A percentile compares a stretch with the other conserved stretches of the same genome.
Evolutionary conservation across 495 filamentous ascomycete species (phyloP).

Genomic region (Terfezia claveryi): DNA sequence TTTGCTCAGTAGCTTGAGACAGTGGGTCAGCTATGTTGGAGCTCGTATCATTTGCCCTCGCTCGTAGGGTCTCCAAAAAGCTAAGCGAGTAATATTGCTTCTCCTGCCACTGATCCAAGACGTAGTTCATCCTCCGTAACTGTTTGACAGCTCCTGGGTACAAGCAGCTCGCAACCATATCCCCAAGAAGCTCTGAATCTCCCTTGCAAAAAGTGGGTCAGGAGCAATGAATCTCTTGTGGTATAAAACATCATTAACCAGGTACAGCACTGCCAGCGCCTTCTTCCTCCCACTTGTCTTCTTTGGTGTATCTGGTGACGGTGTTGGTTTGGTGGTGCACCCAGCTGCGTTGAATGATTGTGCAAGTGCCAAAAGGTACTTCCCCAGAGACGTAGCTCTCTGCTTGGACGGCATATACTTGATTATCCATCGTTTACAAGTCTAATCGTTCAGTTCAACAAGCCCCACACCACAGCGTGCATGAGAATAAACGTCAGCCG

Average conservation of each 20-base stretch:
- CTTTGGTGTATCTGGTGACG: constrained; percentile 10
- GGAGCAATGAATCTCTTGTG: constrained; percentile 43
- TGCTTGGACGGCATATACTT: constrained; percentile 45
- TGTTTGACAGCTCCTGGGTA: constrained; percentile 45
- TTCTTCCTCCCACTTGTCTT: constrained; percentile 41
- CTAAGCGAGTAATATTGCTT: constrained; percentile 40
- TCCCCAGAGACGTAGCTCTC: constrained; percentile 44
- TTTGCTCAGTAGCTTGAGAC: constrained; percentile 6
- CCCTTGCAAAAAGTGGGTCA: constrained; percentile 33
- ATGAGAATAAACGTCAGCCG: constrained; percentile 3
- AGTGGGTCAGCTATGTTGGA: constrained; percentile 18
- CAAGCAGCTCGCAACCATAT: constrained; percentile 37
- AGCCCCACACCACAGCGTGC: constrained; percentile 1
- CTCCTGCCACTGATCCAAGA: constrained; percentile 55
- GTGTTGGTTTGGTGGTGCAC: constrained; percentile 22
- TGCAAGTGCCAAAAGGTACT: constrained; percentile 51
- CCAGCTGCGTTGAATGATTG: constrained; percentile 21
- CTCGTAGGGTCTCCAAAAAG: constrained; percentile 37
- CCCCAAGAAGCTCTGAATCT: constrained; percentile 37
- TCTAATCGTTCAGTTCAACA: constrained; percentile 28
- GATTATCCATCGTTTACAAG: constrained; percentile 71
- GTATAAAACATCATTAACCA: constrained; percentile 66
- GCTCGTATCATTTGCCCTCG: constrained; percentile 28
- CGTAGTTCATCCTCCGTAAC: constrained; percentile 35
- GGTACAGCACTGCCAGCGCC: constrained; percentile 57